Evolutionary conservation across 225 moss, liverwort and hornwort genomes (phyloP), one percentile per base, ranked within the genome.

Genomic region (Polytrichum commune): DNA sequence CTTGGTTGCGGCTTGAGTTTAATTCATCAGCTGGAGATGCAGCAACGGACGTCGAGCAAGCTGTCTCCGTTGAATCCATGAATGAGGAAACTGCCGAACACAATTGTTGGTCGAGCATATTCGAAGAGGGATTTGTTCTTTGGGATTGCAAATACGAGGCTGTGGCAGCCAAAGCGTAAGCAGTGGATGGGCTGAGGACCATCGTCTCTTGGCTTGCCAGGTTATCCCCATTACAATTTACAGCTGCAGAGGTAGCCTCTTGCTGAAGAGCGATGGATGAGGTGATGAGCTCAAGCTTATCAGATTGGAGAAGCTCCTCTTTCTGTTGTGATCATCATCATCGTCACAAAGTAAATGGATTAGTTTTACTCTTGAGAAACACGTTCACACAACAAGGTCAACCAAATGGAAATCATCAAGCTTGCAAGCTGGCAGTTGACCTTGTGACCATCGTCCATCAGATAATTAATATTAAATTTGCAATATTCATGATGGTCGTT

Each of bases 41-140:
- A 46, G 86, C 78, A 29, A 85, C 80, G 1, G 85, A 46, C 46
- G 30, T 30, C 30, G 46, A 79, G 77, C 20, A 30, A 1, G 46
- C 46, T 46, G 91, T 82, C 29, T 81, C 89, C 0, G 92, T 78
- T 69, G 95, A 68, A 79, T 86, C 74, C 35, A 90, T 80, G 69
- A 84, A 74, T 2, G 82, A 74, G 1, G 80, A 72, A 75, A 89
- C 78, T 16, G 85, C 81, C 25, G 66, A 60, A 28, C 84, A 74
- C 58, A 79, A 60, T 19, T 86, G 65, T 24, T 62, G 68, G 32
- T 80, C 78, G 6, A 79, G 67, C 60, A 75, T 54, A 69, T 24
- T 58, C 77, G 69, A 7, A 69, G 64, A 16, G 75, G 72, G 28
- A 53, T 23, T 58, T 69, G 46, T 79, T 55, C 80, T 67, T 26